Evolutionary conservation across 2,329 filamentous ascomycete genomes (phyloP).

Genomic region (Aspergillus amoenus): DNA sequence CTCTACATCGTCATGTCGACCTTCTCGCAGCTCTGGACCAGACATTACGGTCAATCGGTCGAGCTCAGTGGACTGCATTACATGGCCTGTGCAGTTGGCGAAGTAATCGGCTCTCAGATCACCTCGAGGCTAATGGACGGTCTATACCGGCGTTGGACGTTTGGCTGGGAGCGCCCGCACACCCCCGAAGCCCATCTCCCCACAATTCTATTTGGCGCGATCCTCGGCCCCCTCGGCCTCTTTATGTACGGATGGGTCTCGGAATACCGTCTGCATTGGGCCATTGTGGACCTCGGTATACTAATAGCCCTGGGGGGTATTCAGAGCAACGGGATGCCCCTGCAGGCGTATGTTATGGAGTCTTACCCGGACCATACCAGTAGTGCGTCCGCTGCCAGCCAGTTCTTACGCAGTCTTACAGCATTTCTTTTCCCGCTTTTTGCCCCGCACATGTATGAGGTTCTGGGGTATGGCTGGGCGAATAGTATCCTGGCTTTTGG

Average conservation of each 20-base stretch:
- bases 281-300: constrained; percentile 46
- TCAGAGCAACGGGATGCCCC: constrained; percentile 17
- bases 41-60: constrained; percentile 51
- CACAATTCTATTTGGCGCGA: constrained; percentile 51
- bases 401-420: constrained; percentile 4
- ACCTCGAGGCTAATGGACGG: constrained; percentile 47
- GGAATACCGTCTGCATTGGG: constrained; percentile 45
- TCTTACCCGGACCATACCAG: constrained; percentile 49
- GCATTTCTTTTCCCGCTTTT: constrained; percentile 8
- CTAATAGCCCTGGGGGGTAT: constrained; percentile 45
- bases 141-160: constrained; percentile 35
- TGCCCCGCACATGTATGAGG: constrained; percentile 38
- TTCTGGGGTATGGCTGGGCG: constrained; percentile 40
- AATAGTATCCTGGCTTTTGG: constrained; percentile 46
- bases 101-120: constrained; percentile 52
- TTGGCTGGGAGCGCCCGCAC: constrained; percentile 22
- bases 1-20: constrained; percentile 62
- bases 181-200: constrained; percentile 58
- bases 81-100: constrained; percentile 59
- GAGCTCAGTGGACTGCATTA: constrained; percentile 61
- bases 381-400: constrained; percentile 40
- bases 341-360: constrained; percentile 33
- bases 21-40: constrained; percentile 57
- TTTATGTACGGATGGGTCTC: constrained; percentile 54
- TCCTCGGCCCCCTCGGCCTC: constrained; percentile 49